Conservation (phyloP, 2,329 filamentous ascomycete species). For the Neonectria faginata region DNA sequence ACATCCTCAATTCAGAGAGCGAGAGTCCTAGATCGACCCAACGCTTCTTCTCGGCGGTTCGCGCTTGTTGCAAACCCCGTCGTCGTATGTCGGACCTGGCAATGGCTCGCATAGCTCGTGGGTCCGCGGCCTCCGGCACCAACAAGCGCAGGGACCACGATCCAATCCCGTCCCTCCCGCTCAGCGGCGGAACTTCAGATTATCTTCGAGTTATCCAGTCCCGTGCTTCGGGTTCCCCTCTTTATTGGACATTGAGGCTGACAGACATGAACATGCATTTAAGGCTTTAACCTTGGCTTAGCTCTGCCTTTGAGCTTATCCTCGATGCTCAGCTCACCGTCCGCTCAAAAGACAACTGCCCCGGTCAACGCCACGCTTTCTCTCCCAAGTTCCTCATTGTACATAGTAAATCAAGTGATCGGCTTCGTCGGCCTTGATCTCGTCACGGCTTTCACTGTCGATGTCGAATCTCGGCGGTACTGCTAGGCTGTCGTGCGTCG, state of each 20-base stretch:
- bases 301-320: slow-evolving; percentile 5
- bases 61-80: slow-evolving; percentile 13
- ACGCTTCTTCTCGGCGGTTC: slow-evolving; percentile 25
- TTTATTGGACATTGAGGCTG: slow-evolving; percentile 15
- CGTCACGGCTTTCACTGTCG: slow-evolving; percentile 7
- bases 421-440: slow-evolving; percentile 16
- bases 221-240: slow-evolving; percentile 18
- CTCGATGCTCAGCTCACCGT: not conserved
- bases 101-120: slow-evolving; percentile 10
- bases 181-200: not conserved
- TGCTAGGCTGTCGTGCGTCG: slow-evolving; percentile 18
- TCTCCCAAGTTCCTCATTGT: slow-evolving; percentile 22
- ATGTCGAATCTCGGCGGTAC: slow-evolving; percentile 18
- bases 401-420: slow-evolving; percentile 32
- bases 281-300: not conserved
- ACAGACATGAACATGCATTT: slow-evolving; percentile 20
- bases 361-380: slow-evolving; percentile 36
- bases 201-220: not conserved
- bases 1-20: not conserved
- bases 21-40: slow-evolving; percentile 8
- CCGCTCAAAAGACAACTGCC: slow-evolving; percentile 21
- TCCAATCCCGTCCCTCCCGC: slow-evolving; percentile 10
- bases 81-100: slow-evolving; percentile 7
- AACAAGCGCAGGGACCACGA: slow-evolving; percentile 14
- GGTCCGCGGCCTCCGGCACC: slow-evolving; percentile 37